phyloP scores from a whole-genome alignment of 2,329 filamentous ascomycete genomes.

The Uncinocarpus reesii region DNA sequence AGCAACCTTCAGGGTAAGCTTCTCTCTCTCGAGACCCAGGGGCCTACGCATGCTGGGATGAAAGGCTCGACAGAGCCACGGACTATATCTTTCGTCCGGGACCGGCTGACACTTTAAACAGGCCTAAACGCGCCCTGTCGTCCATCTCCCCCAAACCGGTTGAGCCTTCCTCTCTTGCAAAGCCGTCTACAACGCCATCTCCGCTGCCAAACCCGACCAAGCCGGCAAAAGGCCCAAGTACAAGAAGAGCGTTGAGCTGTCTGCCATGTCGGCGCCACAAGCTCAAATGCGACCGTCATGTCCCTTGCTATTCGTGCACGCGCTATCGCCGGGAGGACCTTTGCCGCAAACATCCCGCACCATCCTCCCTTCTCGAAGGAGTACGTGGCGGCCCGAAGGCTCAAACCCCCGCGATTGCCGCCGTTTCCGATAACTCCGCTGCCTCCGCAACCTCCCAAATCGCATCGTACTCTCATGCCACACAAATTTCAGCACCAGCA shows the following conservation, averaged over 20 bases:
- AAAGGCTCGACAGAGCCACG: too few species aligned
- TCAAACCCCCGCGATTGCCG: background rate
- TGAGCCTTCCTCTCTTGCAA: background rate
- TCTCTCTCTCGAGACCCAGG: too few species aligned
- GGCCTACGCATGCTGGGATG: too few species aligned
- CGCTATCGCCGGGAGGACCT: constrained; percentile 25
- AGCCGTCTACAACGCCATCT: background rate
- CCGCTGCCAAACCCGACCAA: background rate
- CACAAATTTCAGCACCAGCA: background rate
- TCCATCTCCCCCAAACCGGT: background rate
- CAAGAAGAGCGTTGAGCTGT: constrained; percentile 23
- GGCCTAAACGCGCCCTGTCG: background rate
- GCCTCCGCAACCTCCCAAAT: background rate
- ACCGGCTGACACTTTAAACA: background rate
- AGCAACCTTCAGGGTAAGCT: background rate
- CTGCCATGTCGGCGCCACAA: constrained; percentile 27
- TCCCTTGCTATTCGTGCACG: constrained; percentile 26
- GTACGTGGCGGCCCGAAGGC: constrained; percentile 2
- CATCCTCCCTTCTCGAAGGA: constrained; percentile 17
- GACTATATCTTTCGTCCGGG: too few species aligned
- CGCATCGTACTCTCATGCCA: background rate
- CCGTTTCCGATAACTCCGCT: constrained; percentile 5
- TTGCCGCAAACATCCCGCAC: constrained; percentile 25
- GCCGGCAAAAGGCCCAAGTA: constrained; percentile 11
- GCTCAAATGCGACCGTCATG: constrained; percentile 26